Evolutionary conservation across 2,329 filamentous ascomycete genomes (phyloP).

Genomic region (Metarhizium guizhouense): DNA sequence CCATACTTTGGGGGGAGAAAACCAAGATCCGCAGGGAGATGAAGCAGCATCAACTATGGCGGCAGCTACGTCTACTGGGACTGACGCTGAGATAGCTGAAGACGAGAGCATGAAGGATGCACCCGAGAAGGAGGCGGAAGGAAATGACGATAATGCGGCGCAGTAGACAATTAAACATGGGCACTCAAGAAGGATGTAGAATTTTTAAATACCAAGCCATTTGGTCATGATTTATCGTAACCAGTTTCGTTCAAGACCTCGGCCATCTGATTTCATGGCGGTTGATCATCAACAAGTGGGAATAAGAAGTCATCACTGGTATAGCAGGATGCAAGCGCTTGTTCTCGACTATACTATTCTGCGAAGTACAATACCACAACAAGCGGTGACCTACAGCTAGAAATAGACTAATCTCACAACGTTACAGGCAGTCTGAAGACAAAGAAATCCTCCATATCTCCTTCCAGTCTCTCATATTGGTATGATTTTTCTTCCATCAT

Average conservation of each 20-base stretch:
- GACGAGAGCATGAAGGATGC: constrained; percentile 11
- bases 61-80: background rate
- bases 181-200: background rate
- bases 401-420: background rate
- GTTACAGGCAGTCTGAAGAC: background rate
- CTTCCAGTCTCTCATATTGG: background rate
- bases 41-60: constrained; percentile 4
- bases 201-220: background rate
- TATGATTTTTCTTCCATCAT: background rate
- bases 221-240: background rate
- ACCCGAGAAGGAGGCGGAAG: constrained; percentile 1
- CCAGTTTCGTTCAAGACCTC: background rate
- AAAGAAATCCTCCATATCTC: background rate
- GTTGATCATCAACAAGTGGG: background rate
- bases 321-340: background rate
- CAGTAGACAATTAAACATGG: background rate
- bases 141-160: constrained; percentile 1
- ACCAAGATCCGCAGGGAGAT: constrained; percentile 7
- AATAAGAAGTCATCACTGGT: background rate
- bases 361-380: background rate
- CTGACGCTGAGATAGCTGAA: constrained; percentile 3
- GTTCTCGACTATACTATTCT: background rate
- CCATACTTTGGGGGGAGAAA: background rate
- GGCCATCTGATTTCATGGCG: background rate
- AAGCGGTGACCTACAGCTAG: background rate